These are phyloP conservation scores for Fusarium gaditjirri DNA, from an alignment of 2,329 filamentous ascomycete species.

Conservation along the genomic window DNA sequence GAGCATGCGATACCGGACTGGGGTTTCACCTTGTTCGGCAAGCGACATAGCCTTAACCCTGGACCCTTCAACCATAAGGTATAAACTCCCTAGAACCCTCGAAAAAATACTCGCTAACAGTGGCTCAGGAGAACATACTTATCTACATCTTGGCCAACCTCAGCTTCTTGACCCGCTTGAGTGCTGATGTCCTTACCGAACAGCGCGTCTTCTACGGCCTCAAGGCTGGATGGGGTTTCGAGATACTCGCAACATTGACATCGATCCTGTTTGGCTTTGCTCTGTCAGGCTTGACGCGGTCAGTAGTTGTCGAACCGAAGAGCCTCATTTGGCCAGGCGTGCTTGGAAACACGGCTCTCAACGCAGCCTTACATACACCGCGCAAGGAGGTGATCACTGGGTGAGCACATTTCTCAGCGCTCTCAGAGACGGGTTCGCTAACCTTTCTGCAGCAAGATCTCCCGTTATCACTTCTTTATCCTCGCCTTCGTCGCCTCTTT, in stretches of 20 bases:
- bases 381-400: slow-evolving; percentile 45
- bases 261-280: slow-evolving; percentile 65
- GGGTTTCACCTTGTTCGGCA: slow-evolving; percentile 42
- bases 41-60: slow-evolving; percentile 51
- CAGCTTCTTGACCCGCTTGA: slow-evolving; percentile 54
- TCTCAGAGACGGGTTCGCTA: no score
- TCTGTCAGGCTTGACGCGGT: slow-evolving; percentile 57
- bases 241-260: slow-evolving; percentile 58
- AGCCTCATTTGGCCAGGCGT: slow-evolving; percentile 64
- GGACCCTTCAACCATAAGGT: slow-evolving; percentile 52
- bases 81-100: rapidly evolving
- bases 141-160: slow-evolving; percentile 67
- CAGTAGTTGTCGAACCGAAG: slow-evolving; percentile 58
- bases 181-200: slow-evolving; percentile 49
- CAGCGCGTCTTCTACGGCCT: slow-evolving; percentile 56
- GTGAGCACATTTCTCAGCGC: not conserved
- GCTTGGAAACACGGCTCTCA: slow-evolving; percentile 59
- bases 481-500: slow-evolving; percentile 51
- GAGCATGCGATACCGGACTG: slow-evolving; percentile 47
- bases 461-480: slow-evolving; percentile 59
- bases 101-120: rapidly evolving
- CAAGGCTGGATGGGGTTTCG: slow-evolving; percentile 59
- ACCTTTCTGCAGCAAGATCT: slow-evolving; percentile 48
- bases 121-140: slow-evolving; percentile 59
- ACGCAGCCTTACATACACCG: slow-evolving; percentile 54